Base-by-base conservation (phyloP, 2,329 filamentous ascomycete species). In the Pseudophaeomoniella oleicola region DNA sequence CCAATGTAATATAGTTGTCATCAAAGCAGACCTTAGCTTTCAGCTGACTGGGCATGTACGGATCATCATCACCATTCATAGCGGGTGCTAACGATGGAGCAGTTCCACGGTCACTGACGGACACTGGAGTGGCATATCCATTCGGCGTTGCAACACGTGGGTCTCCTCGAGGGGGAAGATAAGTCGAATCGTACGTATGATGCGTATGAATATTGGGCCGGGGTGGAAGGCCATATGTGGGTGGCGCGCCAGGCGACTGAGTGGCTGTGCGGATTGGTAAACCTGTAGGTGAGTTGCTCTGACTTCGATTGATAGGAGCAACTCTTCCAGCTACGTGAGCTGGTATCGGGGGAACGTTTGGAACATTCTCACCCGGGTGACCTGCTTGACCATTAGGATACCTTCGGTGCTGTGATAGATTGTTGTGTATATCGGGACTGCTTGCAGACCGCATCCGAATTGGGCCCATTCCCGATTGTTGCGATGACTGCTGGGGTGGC, bases 1-100 rank as follows among this genome's bases (percentile, higher is more conserved):
- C 88, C n/a, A 98, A 70, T 1, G 88, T 94, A 40, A 94, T 81
- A 47, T 92, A 92, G 52, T 87, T 90, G 33, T 81, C 81, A 32
- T 90, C 84, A 53, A 84, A 92, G 52, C 88, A 88, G 39, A 98
- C 86, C 55, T 92, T 93, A 35, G 94, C 87, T 61, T 94, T 96
- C 36, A 98, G 71, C 52, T 96, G 90, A 5, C 82, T 86, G 52
- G 56, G 69, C 52, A 69, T 67, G 39, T 48, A 63, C 57, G 63
- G 47, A 52, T 71, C 42, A 50, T 55, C 34, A 16, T 44, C 40
- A 27, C 22, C 22, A n/a, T 27, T 27, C n/a, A n/a, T 27, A 27
- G 22, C n/a, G 22, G 9, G 6, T n/a, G 22, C n/a, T n/a, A 9
- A n/a, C 22, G 9, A 6, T 27, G 22, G 9, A 6, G 22, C 6